Evolutionary conservation across 2,329 filamentous ascomycete species (phyloP).

Genomic region (Xylaria sp.): DNA sequence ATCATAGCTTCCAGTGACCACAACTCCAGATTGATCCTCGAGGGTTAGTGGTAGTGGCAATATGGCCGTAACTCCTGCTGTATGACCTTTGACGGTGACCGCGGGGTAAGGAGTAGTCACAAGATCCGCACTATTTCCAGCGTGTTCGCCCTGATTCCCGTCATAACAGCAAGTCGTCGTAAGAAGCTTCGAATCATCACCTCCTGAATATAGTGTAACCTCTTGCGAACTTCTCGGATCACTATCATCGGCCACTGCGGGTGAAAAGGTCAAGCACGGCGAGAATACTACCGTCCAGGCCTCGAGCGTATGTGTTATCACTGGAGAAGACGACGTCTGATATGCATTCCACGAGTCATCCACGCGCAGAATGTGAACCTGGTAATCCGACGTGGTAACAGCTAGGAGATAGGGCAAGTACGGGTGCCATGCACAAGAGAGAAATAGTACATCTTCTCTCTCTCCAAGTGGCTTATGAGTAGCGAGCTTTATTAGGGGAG

Average conservation of each 20-base stretch:
- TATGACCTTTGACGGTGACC: constrained; percentile 60
- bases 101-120: constrained; percentile 34
- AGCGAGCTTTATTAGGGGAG: constrained; percentile 44
- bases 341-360: constrained; percentile 49
- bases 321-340: constrained; percentile 43
- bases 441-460: constrained; percentile 65
- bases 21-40: constrained; percentile 55
- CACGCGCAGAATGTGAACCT: constrained; percentile 62
- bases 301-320: constrained; percentile 64
- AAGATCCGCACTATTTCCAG: constrained; percentile 20
- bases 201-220: constrained; percentile 68
- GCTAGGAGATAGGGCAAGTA: constrained; percentile 60
- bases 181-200: constrained; percentile 73
- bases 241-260: background rate
- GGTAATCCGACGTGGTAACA: constrained; percentile 73
- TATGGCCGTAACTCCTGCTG: constrained; percentile 88
- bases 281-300: constrained; percentile 76
- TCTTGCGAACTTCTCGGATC: constrained; percentile 20
- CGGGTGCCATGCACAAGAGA: constrained; percentile 78
- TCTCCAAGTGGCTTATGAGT: constrained; percentile 56
- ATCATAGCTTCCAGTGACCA: constrained; percentile 92
- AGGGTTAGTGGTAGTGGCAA: constrained; percentile 64
- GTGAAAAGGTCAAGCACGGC: constrained; percentile 31
- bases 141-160: constrained; percentile 4
- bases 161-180: constrained; percentile 46